A percentile compares a stretch with the other conserved stretches of the same genome.
phyloP scores from a whole-genome alignment of 495 filamentous ascomycete species.

The Xylona heveae region DNA sequence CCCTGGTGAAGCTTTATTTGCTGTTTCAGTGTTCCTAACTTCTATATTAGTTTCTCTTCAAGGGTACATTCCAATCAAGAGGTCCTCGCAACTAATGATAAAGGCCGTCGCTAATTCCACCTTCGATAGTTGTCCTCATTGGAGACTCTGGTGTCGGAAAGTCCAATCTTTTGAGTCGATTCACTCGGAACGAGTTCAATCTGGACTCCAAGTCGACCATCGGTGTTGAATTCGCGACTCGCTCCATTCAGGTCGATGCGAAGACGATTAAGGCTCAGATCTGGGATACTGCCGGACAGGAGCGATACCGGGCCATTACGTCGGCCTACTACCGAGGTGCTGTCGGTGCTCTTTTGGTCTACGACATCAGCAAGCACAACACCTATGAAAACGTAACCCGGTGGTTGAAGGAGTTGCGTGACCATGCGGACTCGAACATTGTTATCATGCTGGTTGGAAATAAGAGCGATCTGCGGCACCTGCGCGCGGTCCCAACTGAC shows the following conservation, averaged over 20 bases:
- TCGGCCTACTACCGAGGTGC: conserved; percentile 97
- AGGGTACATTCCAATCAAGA: conserved; percentile 38
- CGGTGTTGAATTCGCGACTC: conserved; percentile 96
- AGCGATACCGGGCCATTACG: conserved; percentile 96
- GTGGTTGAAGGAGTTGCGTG: conserved; percentile 97
- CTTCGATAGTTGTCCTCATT: conserved; percentile 70
- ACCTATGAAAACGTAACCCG: conserved; percentile 98
- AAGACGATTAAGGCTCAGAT: conserved; percentile 99
- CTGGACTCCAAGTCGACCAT: conserved; percentile 99
- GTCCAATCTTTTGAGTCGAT: conserved; percentile 97
- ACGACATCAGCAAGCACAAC: conserved; percentile 98
- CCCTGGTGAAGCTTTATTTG: background rate
- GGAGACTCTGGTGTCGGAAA: conserved; percentile 99
- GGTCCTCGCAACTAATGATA: background rate
- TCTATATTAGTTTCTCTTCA: conserved; percentile 79
- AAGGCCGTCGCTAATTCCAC: conserved; percentile 4
- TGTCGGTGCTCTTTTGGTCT: conserved; percentile 91
- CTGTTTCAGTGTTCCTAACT: no score
- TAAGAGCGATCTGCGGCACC: conserved; percentile 99
- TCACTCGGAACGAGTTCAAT: conserved; percentile 99
- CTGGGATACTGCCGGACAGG: conserved; percentile 99
- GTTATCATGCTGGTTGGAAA: conserved; percentile 99
- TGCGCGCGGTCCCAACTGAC: conserved; percentile 93
- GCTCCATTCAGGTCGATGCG: conserved; percentile 94
- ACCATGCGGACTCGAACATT: conserved; percentile 97